Evolutionary conservation across 2,329 filamentous ascomycete genomes (phyloP).

Genomic region (Eurotiales sp.): DNA sequence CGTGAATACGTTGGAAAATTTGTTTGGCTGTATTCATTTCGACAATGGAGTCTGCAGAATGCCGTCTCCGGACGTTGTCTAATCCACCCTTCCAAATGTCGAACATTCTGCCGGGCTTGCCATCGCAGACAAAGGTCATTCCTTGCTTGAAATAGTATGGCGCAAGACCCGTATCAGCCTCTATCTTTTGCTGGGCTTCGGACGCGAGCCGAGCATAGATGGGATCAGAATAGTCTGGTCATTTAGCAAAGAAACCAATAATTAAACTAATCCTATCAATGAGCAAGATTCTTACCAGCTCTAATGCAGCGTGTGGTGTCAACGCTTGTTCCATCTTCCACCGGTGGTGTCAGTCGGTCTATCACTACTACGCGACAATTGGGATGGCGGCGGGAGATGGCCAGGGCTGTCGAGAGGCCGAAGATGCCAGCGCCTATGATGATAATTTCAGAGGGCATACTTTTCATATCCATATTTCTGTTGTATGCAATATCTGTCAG

Average conservation of each 20-base stretch:
- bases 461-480: not conserved
- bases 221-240: constrained; percentile 22
- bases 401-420: constrained; percentile 37
- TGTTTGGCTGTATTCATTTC: constrained; percentile 15
- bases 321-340: constrained; percentile 27
- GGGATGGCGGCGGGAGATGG: constrained; percentile 29
- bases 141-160: constrained; percentile 22
- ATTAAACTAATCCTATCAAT: not conserved
- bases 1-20: constrained; percentile 22
- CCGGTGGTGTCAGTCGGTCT: constrained; percentile 18
- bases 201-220: constrained; percentile 21
- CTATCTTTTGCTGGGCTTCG: constrained; percentile 19
- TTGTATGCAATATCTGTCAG: not conserved
- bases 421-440: constrained; percentile 28
- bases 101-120: constrained; percentile 16
- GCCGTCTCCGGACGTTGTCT: constrained; percentile 1
- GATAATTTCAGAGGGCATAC: constrained; percentile 17
- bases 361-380: constrained; percentile 16
- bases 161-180: constrained; percentile 19
- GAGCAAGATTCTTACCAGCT: constrained; percentile 16
- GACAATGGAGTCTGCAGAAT: not conserved
- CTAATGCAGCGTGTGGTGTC: constrained; percentile 30
- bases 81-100: constrained; percentile 16
- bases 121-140: constrained; percentile 23
- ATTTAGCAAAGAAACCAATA: not conserved